Conservation (phyloP, 2,329 filamentous ascomycete genomes). For the Zymoseptoria tritici region DNA sequence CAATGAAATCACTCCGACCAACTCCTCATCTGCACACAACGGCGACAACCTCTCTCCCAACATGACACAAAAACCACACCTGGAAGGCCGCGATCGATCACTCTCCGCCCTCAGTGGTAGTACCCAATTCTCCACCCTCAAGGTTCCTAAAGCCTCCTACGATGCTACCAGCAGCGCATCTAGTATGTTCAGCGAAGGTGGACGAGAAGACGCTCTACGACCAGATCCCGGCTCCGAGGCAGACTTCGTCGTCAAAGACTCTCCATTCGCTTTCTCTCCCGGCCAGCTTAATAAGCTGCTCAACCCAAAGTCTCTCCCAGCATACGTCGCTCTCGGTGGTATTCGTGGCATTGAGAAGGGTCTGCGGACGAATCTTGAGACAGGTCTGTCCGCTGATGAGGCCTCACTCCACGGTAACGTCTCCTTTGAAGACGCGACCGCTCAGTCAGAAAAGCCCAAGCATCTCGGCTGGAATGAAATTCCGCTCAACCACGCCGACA, state of each 20-base stretch:
- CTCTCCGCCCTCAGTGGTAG: conserved; percentile 16
- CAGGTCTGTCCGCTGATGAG: conserved; percentile 66
- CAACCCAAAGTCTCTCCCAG: conserved; percentile 68
- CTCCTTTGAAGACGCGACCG: conserved; percentile 56
- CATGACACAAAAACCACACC: conserved; percentile 11
- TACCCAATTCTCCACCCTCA: conserved; percentile 14
- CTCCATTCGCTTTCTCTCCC: conserved; percentile 75
- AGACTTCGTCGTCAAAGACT: conserved; percentile 68
- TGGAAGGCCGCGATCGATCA: conserved; percentile 14
- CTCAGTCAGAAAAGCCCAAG: conserved; percentile 12
- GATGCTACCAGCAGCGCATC: conserved; percentile 14
- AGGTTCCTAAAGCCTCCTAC: conserved; percentile 12
- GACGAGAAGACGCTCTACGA: conserved; percentile 54
- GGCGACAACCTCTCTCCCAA: conserved; percentile 8
- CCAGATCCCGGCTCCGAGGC: conserved; percentile 68
- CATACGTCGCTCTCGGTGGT: conserved; percentile 69
- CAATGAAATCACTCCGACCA: conserved; percentile 12
- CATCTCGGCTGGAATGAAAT: conserved; percentile 23
- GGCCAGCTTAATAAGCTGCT: conserved; percentile 75
- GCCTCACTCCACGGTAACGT: conserved; percentile 53
- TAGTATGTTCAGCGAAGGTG: conserved; percentile 14
- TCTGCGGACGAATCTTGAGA: conserved; percentile 55
- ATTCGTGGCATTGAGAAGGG: conserved; percentile 68
- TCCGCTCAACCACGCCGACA: conserved; percentile 15
- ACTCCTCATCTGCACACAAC: conserved; percentile 7